phyloP scores from a whole-genome alignment of 768 basidiomycete species.

The Cystofilobasidium macerans region DNA sequence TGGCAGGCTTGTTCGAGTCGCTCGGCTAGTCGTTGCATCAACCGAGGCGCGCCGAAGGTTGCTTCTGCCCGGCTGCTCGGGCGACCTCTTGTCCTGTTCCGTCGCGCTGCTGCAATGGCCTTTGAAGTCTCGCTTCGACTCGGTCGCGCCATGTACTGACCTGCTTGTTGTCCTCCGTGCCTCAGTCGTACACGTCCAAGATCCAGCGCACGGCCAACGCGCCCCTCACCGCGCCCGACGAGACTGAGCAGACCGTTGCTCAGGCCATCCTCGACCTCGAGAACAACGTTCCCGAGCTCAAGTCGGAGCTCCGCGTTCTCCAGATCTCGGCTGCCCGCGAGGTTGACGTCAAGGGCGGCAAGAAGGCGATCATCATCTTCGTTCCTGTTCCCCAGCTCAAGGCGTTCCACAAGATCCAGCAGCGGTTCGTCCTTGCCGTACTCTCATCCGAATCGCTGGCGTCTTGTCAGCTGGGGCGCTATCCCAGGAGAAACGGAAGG shows the following conservation, averaged over 20 bases:
- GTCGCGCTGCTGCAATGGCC: too few relatives aligned
- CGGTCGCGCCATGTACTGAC: neutral
- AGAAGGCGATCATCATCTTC: constrained; percentile 98
- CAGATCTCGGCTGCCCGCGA: constrained; percentile 98
- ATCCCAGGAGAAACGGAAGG: too few relatives aligned
- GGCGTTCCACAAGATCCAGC: constrained; percentile 97
- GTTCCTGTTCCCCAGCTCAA: constrained; percentile 95
- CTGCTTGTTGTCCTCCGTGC: neutral
- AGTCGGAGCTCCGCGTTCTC: constrained; percentile 83
- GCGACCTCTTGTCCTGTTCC: too few relatives aligned
- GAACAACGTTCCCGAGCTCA: constrained; percentile 96
- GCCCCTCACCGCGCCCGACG: constrained; percentile 48
- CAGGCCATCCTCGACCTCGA: constrained; percentile 96
- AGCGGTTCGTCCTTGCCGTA: constrained; percentile 51
- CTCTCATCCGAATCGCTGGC: too few relatives aligned
- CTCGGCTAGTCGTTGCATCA: too few relatives aligned
- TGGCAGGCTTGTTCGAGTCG: too few relatives aligned
- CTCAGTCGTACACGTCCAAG: constrained; percentile 46
- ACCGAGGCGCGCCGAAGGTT: too few relatives aligned
- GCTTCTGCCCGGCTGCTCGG: too few relatives aligned
- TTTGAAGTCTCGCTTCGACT: too few relatives aligned
- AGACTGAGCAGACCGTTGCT: constrained; percentile 26
- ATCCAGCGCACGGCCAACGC: constrained; percentile 95
- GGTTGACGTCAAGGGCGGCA: constrained; percentile 96
- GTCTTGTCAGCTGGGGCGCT: too few relatives aligned